Conservation (phyloP, 1,284 basidiomycete species). For the Omphalotus olearius region DNA sequence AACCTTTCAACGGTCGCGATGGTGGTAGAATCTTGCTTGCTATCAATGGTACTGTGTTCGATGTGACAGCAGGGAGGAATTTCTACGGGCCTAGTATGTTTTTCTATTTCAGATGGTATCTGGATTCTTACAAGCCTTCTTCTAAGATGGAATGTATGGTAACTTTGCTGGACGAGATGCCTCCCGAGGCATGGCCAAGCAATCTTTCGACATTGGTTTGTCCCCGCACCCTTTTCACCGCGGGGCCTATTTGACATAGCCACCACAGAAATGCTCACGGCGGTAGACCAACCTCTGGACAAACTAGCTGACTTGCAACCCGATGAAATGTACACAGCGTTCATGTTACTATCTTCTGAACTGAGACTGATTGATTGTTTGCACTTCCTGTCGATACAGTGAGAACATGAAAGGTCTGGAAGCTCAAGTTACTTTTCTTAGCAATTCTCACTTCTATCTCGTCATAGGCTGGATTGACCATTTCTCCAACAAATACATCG, state of each 20-base stretch:
- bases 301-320: slow-evolving; percentile 72
- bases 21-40: slow-evolving; percentile 78
- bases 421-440: background rate
- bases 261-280: slow-evolving; percentile 80
- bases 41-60: slow-evolving; percentile 87
- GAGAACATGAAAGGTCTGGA: slow-evolving; percentile 82
- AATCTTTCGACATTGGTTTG: slow-evolving; percentile 87
- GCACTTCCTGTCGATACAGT: slow-evolving; percentile 32
- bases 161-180: slow-evolving; percentile 96
- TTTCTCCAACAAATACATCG: slow-evolving; percentile 83
- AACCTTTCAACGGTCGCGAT: slow-evolving; percentile 64
- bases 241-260: background rate
- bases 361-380: slow-evolving; percentile 9
- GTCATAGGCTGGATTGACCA: slow-evolving; percentile 81
- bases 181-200: slow-evolving; percentile 94
- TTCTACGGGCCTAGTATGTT: slow-evolving; percentile 90
- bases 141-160: slow-evolving; percentile 86
- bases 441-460: slow-evolving; percentile 3
- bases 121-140: background rate
- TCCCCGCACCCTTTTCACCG: slow-evolving; percentile 9
- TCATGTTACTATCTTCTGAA: background rate
- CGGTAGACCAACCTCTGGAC: slow-evolving; percentile 83
- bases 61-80: slow-evolving; percentile 82
- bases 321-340: slow-evolving; percentile 74
- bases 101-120: slow-evolving; percentile 1